Evolutionary conservation across 2,329 filamentous ascomycete species (phyloP).

Genomic region (Pseudopithomyces chartarum): DNA sequence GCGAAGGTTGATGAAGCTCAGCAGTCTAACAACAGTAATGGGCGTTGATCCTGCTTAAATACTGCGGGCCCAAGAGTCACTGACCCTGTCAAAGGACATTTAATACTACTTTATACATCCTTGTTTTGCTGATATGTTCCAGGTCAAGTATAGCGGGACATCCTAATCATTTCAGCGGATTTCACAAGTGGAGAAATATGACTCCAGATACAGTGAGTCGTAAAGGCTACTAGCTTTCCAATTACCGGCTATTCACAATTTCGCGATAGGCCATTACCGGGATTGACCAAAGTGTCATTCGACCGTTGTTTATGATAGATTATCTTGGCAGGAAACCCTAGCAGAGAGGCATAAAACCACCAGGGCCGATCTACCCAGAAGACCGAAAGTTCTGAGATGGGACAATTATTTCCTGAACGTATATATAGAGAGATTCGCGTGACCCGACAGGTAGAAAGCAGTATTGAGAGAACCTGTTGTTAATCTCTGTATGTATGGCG

Average conservation of each 20-base stretch:
- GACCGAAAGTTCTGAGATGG: too few relatives aligned
- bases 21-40: too few relatives aligned
- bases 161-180: neutral
- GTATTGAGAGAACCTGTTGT: too few relatives aligned
- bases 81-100: too few relatives aligned
- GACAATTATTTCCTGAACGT: too few relatives aligned
- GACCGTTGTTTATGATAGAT: conserved; percentile 15
- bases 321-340: conserved; percentile 11
- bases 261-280: neutral
- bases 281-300: neutral
- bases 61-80: too few relatives aligned
- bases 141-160: neutral
- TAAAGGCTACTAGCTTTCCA: conserved; percentile 5
- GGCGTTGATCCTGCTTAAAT: too few relatives aligned
- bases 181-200: neutral
- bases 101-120: too few relatives aligned
- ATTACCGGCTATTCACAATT: neutral
- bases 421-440: too few relatives aligned
- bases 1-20: too few relatives aligned
- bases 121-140: neutral
- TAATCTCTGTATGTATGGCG: too few relatives aligned
- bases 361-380: neutral
- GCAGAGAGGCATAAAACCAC: neutral
- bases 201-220: neutral
- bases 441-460: too few relatives aligned